Evolutionary conservation across 1,284 basidiomycete species (phyloP).

Genomic region (Heterobasidion irregulare): DNA sequence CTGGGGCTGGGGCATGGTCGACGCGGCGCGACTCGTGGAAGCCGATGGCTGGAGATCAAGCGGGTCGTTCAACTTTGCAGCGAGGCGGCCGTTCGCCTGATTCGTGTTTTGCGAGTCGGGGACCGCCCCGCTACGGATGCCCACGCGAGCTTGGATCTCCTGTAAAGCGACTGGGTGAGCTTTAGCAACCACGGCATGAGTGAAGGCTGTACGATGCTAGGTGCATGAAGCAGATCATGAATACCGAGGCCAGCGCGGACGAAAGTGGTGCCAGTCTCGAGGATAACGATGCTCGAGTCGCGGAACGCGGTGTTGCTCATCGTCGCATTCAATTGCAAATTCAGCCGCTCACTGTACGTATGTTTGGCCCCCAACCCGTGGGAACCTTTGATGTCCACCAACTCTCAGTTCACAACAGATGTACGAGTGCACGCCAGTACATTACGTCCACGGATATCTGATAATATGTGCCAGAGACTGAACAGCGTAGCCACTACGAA

Average conservation of each 20-base stretch:
- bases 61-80: constrained; percentile 4
- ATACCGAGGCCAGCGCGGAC: constrained; percentile 77
- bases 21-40: constrained; percentile 32
- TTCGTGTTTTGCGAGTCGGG: constrained; percentile 4
- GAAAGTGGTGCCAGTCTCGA: constrained; percentile 68
- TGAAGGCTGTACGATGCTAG: constrained; percentile 52
- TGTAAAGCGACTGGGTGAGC: constrained; percentile 13
- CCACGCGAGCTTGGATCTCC: constrained; percentile 74
- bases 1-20: constrained; percentile 32
- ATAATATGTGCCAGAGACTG: too few relatives aligned
- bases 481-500: neutral
- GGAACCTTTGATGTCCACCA: too few relatives aligned
- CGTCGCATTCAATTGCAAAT: neutral
- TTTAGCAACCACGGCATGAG: constrained; percentile 3
- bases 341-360: too few relatives aligned
- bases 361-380: too few relatives aligned
- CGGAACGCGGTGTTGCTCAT: constrained; percentile 49
- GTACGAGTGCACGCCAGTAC: too few relatives aligned
- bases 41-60: constrained; percentile 25
- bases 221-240: constrained; percentile 70
- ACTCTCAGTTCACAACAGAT: too few relatives aligned
- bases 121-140: constrained; percentile 39
- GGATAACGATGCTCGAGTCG: constrained; percentile 73
- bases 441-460: too few relatives aligned
- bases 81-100: constrained; percentile 18